Conservation (phyloP, 441 rosid genomes). For the Isatis lusitanica region DNA sequence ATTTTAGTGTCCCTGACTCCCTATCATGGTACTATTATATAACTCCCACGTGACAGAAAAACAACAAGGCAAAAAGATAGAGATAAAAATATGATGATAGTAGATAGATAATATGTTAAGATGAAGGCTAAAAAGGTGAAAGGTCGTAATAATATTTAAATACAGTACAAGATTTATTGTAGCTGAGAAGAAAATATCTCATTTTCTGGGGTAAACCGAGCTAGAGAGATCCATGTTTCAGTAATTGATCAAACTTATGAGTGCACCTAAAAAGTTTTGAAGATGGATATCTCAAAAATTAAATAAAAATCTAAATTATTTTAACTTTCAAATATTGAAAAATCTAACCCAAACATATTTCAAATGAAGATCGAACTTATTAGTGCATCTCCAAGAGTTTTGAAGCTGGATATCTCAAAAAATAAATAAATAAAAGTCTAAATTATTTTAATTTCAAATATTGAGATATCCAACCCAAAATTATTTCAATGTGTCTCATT, state of each 20-base stretch:
- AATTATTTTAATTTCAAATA: too few species aligned
- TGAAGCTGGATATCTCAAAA: too few species aligned
- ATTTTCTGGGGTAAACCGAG: slow-evolving; percentile 8
- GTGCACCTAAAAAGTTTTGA: too few species aligned
- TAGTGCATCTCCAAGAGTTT: too few species aligned
- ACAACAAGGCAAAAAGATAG: not conserved
- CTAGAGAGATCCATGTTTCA: not conserved
- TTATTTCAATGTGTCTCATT: too few species aligned
- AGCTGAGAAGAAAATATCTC: not conserved
- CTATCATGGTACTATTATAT: not conserved
- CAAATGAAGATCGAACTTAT: too few species aligned
- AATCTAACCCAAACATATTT: too few species aligned
- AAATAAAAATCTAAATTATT: too few species aligned
- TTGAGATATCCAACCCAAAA: too few species aligned
- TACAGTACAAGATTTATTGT: not conserved
- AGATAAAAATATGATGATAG: not conserved
- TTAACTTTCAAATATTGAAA: too few species aligned
- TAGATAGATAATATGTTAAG: not conserved
- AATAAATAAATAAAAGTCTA: too few species aligned
- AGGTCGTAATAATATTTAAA: not conserved
- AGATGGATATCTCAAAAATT: too few species aligned
- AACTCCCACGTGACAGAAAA: slow-evolving; percentile 8
- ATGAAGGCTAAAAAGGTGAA: slow-evolving; percentile 14
- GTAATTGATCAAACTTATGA: not conserved
- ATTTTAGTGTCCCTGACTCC: not conserved